Percentiles rank a stretch among this genome's conserved stretches.
Evolutionary conservation across 768 basidiomycete genomes (phyloP).

Genomic region (Tylopilus felleus): DNA sequence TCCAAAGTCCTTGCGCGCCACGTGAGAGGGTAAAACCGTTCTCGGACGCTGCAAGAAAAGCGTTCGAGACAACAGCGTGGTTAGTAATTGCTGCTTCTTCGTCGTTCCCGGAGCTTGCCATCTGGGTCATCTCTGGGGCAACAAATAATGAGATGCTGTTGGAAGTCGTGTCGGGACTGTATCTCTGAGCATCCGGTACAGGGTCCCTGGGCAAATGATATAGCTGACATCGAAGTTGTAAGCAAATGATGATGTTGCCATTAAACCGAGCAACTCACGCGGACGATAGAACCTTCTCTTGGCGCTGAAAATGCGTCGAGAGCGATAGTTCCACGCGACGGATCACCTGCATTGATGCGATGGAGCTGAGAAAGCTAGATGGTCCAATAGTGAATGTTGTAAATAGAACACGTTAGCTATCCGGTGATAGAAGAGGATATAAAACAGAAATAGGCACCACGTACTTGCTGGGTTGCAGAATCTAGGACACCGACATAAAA

Average conservation of each 20-base stretch:
- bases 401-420: not conserved
- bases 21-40: constrained; percentile 46
- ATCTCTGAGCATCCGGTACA: not conserved
- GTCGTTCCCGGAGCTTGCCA: not conserved
- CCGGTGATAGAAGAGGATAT: not conserved
- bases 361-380: constrained; percentile 46
- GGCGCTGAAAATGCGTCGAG: constrained; percentile 55
- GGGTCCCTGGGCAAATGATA: constrained; percentile 36
- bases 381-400: not conserved
- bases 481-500: constrained; percentile 51
- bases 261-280: constrained; percentile 35
- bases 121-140: constrained; percentile 17
- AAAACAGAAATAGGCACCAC: not conserved
- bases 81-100: not conserved
- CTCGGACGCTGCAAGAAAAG: constrained; percentile 51
- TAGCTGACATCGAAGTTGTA: constrained; percentile 33
- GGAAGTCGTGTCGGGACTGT: constrained; percentile 2
- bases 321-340: constrained; percentile 64
- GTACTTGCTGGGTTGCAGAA: constrained; percentile 15
- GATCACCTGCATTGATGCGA: constrained; percentile 67
- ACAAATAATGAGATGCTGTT: constrained; percentile 24
- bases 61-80: constrained; percentile 3
- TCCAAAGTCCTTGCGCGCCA: constrained; percentile 36
- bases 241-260: not conserved
- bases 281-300: constrained; percentile 45